Conservation (phyloP, 139 green algal genomes). For the Chlamydomonas schloesseri region DNA sequence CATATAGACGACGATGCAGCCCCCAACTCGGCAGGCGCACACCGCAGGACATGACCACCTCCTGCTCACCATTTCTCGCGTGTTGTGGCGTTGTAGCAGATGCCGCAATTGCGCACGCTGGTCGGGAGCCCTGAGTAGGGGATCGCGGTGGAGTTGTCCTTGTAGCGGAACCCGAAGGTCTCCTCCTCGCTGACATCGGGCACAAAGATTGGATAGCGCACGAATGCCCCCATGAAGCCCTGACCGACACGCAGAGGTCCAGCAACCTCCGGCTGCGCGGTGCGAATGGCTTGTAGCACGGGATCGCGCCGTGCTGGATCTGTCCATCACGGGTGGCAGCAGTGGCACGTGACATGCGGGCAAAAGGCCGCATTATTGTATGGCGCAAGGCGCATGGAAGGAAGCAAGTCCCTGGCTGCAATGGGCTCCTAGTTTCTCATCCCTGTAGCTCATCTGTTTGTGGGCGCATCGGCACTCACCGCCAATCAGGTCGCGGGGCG, state of each 20-base stretch:
- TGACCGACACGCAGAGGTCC: neutral
- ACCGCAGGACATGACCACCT: no score
- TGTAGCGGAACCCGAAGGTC: constrained; percentile 40
- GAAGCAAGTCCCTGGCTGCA: no score
- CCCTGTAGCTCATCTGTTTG: no score
- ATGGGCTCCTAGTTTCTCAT: no score
- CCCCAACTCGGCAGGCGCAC: no score
- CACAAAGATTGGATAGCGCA: neutral
- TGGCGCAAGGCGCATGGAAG: no score
- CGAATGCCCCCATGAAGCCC: neutral
- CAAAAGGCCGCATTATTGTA: no score
- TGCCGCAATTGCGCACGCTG: constrained; percentile 3
- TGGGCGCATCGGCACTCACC: neutral
- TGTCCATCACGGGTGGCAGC: neutral
- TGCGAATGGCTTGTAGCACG: neutral
- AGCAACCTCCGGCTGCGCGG: neutral
- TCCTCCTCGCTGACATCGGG: neutral
- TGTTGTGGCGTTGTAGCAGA: constrained; percentile 48
- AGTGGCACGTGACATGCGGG: no score
- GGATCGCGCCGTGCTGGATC: neutral
- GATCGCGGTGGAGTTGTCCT: constrained; percentile 12
- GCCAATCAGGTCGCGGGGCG: neutral
- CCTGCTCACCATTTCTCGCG: constrained; percentile 50
- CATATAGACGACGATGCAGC: no score
- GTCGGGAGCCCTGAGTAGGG: constrained; percentile 6